phyloP scores from a whole-genome alignment of 2,329 filamentous ascomycete species.

The Apiospora kogelbergensis region DNA sequence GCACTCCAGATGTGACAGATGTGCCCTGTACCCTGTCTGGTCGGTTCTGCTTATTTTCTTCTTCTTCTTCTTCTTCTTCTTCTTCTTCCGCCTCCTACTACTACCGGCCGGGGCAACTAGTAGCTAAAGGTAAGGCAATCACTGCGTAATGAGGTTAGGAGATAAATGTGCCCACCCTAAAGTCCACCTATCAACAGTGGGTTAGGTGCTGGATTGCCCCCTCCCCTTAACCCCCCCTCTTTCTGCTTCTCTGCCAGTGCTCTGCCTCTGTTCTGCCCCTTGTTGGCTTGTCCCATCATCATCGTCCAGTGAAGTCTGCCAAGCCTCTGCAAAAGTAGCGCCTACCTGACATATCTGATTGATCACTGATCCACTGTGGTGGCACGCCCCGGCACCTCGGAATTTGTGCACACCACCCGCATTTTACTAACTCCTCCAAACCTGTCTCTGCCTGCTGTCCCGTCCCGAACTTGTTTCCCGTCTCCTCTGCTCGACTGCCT shows the following conservation, averaged over 20 bases:
- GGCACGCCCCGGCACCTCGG: conserved; percentile 7
- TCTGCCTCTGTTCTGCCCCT: background rate
- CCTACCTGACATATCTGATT: conserved; percentile 6
- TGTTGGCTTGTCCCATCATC: background rate
- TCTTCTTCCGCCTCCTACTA: too few species aligned
- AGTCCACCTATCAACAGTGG: conserved; percentile 7
- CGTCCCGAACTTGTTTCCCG: conserved; percentile 3
- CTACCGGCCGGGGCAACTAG: too few species aligned
- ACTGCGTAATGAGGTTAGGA: conserved; percentile 7
- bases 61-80: too few species aligned
- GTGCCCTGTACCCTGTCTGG: background rate
- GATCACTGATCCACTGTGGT: conserved; percentile 8
- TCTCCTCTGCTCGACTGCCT: background rate
- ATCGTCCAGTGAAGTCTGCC: conserved; percentile 1
- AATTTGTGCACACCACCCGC: conserved; percentile 7
- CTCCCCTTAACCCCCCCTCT: background rate
- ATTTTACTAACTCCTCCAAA: conserved; percentile 6
- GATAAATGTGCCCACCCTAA: background rate
- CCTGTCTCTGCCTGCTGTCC: background rate
- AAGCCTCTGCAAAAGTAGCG: background rate
- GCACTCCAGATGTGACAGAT: background rate
- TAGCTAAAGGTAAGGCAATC: background rate
- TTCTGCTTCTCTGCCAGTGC: too few species aligned
- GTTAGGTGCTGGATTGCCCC: background rate
- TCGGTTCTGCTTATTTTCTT: background rate